Conservation (phyloP, 768 basidiomycete species). For the Rossbeevera mucosa region DNA sequence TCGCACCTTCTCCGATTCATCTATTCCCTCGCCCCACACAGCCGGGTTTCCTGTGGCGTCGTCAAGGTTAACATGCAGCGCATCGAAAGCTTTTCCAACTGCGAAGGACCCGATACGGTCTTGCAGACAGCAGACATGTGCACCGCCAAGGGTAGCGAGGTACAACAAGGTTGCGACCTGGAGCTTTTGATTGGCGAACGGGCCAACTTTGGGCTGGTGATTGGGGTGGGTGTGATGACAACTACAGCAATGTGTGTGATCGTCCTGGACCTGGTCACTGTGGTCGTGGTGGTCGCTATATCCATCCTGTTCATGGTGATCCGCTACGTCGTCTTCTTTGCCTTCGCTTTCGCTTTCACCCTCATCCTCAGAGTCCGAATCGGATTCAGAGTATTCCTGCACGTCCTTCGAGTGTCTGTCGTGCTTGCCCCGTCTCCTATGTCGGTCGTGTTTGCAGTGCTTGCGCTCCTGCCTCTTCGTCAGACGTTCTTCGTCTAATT, state of each 20-base stretch:
- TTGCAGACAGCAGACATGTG: constrained; percentile 67
- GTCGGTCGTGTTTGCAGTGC: not conserved
- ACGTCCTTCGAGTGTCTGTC: not conserved
- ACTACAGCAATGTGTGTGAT: not conserved
- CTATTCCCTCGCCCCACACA: constrained; percentile 44
- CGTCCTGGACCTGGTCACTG: not conserved
- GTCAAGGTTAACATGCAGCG: constrained; percentile 63
- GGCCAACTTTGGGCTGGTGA: not conserved
- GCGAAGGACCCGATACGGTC: constrained; percentile 67
- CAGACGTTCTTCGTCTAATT: constrained; percentile 14
- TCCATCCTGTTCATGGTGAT: not conserved
- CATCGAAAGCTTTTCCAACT: constrained; percentile 84
- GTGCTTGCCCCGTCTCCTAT: not conserved
- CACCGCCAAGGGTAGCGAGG: constrained; percentile 89
- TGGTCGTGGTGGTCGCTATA: not conserved
- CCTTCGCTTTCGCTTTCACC: too few relatives aligned
- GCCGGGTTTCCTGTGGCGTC: constrained; percentile 47
- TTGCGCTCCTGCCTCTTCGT: not conserved
- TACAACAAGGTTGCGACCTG: constrained; percentile 70
- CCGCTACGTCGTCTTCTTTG: not conserved
- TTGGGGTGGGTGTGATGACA: not conserved
- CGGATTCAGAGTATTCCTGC: not conserved
- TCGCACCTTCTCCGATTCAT: constrained; percentile 9
- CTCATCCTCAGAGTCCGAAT: not conserved
- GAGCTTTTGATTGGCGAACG: constrained; percentile 58